Conservation (phyloP, 768 basidiomycete genomes). For the Crucibulum laeve region DNA sequence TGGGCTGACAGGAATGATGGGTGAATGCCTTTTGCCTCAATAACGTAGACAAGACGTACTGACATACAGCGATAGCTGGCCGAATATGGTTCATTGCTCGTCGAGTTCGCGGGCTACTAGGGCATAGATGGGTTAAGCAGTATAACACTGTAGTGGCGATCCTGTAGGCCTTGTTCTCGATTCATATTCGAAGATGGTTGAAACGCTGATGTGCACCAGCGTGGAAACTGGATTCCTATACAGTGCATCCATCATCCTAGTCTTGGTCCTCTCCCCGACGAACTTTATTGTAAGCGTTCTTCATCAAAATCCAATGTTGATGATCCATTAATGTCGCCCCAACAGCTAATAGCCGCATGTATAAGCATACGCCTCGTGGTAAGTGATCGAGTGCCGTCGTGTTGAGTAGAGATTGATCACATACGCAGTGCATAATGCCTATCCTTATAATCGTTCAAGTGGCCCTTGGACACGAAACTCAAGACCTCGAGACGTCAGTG, state of each 20-base stretch:
- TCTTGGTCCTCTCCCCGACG: conserved; percentile 12
- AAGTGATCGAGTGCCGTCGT: conserved; percentile 2
- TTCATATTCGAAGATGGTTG: not conserved
- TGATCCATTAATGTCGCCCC: not conserved
- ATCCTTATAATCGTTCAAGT: conserved; percentile 20
- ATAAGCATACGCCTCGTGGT: conserved; percentile 16
- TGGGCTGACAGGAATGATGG: conserved; percentile 16
- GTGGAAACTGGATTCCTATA: conserved; percentile 19
- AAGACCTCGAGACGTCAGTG: conserved; percentile 14
- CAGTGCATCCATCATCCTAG: conserved; percentile 9
- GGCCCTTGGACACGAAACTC: conserved; percentile 13
- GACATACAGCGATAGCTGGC: conserved; percentile 14
- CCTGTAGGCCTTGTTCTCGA: conserved; percentile 14
- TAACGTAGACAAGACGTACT: not conserved
- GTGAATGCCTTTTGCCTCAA: conserved; percentile 3
- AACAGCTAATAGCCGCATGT: conserved; percentile 14
- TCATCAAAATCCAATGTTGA: too few relatives aligned
- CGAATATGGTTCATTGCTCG: conserved; percentile 25
- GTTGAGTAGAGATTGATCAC: not conserved
- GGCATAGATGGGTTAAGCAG: conserved; percentile 12
- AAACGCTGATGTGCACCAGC: conserved; percentile 6
- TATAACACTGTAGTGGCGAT: conserved; percentile 21
- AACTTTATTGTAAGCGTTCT: conserved; percentile 16
- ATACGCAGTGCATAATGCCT: conserved; percentile 18
- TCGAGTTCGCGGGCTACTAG: conserved; percentile 17